Conservation (phyloP, 2,329 filamentous ascomycete genomes). For the Phoma sp. region DNA sequence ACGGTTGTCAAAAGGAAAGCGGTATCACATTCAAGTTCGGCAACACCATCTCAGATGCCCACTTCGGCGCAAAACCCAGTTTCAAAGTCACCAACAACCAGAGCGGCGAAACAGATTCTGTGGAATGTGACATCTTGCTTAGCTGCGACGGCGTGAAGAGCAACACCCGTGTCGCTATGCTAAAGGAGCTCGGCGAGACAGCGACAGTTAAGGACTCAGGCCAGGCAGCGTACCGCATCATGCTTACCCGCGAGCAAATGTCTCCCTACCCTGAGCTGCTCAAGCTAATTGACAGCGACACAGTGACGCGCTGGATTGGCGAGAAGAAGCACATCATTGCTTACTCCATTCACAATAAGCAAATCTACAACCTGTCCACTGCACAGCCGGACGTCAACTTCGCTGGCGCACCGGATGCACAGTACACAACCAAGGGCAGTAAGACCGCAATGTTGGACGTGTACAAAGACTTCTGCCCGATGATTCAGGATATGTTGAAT, state of each 20-base stretch:
- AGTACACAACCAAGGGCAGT: constrained; percentile 69
- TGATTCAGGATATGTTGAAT: constrained; percentile 66
- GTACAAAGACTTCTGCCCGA: constrained; percentile 67
- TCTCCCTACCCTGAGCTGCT: constrained; percentile 70
- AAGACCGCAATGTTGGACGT: constrained; percentile 68
- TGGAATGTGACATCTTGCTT: constrained; percentile 58
- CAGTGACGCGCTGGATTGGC: constrained; percentile 78
- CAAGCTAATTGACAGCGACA: constrained; percentile 70
- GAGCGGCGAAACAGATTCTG: constrained; percentile 61
- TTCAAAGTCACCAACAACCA: constrained; percentile 66
- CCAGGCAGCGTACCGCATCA: constrained; percentile 81
- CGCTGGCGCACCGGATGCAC: constrained; percentile 62
- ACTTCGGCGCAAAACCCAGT: constrained; percentile 63
- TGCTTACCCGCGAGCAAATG: constrained; percentile 74
- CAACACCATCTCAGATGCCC: constrained; percentile 62
- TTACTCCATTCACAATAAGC: constrained; percentile 74
- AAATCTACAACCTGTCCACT: constrained; percentile 72
- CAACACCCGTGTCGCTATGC: constrained; percentile 58
- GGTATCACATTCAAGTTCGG: constrained; percentile 73
- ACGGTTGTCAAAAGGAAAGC: constrained; percentile 70
- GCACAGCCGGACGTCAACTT: constrained; percentile 68
- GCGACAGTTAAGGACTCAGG: constrained; percentile 72
- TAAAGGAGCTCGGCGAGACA: constrained; percentile 59
- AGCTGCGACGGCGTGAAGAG: constrained; percentile 60
- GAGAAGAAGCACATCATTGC: constrained; percentile 78